Percentiles rank a stretch among this genome's conserved stretches.
Evolutionary conservation across 1,284 basidiomycete species (phyloP).

Genomic region (Gomphus bonarii): DNA sequence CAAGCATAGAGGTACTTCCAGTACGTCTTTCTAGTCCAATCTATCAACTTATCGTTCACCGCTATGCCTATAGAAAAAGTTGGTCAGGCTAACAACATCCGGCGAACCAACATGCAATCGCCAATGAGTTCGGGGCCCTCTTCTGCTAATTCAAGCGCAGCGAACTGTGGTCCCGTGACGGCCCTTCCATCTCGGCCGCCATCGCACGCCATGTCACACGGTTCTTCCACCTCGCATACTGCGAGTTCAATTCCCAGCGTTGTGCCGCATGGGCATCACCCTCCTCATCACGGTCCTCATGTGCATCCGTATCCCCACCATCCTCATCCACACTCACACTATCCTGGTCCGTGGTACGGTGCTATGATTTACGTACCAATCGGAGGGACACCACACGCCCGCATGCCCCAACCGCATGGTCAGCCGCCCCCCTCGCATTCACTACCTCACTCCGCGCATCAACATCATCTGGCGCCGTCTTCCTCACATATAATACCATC

Average conservation of each 20-base stretch:
- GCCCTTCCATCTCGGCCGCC: neutral
- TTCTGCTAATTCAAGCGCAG: neutral
- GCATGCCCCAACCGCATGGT: neutral
- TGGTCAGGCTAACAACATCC: neutral
- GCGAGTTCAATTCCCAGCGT: neutral
- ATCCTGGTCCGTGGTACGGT: neutral
- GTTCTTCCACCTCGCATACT: neutral
- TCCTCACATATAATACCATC: neutral
- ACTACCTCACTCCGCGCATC: neutral
- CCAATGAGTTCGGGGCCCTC: neutral
- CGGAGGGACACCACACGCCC: neutral
- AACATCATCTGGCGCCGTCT: neutral
- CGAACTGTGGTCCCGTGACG: neutral
- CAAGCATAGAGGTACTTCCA: neutral
- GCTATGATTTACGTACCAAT: neutral
- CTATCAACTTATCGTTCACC: neutral
- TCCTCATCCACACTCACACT: neutral
- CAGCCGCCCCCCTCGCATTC: neutral
- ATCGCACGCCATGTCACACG: neutral
- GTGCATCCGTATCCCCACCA: neutral
- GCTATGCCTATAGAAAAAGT: neutral
- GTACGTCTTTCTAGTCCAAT: neutral
- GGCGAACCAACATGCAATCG: neutral
- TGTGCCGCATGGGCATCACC: neutral
- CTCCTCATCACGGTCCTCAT: neutral